Percentiles rank a stretch among this genome's conserved stretches.
Evolutionary conservation across 2,329 filamentous ascomycete genomes (phyloP).

Genomic region (Aspergillus brasiliensis): DNA sequence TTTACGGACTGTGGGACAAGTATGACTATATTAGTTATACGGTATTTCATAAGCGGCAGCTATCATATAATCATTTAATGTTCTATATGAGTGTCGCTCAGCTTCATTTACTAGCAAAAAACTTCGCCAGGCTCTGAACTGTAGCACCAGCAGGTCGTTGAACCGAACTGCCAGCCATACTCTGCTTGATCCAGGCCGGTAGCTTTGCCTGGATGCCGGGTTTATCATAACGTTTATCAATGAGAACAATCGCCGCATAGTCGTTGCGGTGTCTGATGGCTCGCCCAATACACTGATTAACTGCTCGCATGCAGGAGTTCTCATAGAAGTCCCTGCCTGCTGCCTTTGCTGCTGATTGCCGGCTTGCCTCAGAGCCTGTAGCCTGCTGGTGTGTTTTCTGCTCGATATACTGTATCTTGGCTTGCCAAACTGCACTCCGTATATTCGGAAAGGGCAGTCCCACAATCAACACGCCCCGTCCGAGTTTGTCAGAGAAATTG

Average conservation of each 20-base stretch:
- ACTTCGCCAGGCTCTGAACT: constrained; percentile 34
- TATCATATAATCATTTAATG: too few relatives aligned
- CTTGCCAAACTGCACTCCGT: constrained; percentile 87
- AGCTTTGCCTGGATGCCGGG: constrained; percentile 75
- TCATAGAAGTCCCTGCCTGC: constrained; percentile 81
- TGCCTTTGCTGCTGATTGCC: constrained; percentile 42
- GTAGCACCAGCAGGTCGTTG: constrained; percentile 28
- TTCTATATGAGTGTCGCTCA: not conserved
- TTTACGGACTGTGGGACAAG: too few relatives aligned
- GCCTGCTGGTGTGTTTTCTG: constrained; percentile 49
- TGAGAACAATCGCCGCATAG: constrained; percentile 85
- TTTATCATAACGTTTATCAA: constrained; percentile 78
- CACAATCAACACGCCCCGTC: constrained; percentile 86
- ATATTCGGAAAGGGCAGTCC: constrained; percentile 93
- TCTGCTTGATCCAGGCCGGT: constrained; percentile 83
- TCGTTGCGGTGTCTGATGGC: constrained; percentile 86
- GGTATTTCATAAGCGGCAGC: too few relatives aligned
- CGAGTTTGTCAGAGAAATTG: constrained; percentile 91
- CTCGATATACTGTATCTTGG: constrained; percentile 85
- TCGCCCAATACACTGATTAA: constrained; percentile 93
- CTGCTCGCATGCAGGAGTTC: constrained; percentile 93
- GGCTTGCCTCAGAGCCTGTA: constrained; percentile 30
- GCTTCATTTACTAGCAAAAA: constrained; percentile 29
- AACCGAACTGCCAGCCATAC: constrained; percentile 49
- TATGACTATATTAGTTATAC: too few relatives aligned